Conservation (phyloP, 2,329 filamentous ascomycete genomes). For the Neocucurbitaria cava region DNA sequence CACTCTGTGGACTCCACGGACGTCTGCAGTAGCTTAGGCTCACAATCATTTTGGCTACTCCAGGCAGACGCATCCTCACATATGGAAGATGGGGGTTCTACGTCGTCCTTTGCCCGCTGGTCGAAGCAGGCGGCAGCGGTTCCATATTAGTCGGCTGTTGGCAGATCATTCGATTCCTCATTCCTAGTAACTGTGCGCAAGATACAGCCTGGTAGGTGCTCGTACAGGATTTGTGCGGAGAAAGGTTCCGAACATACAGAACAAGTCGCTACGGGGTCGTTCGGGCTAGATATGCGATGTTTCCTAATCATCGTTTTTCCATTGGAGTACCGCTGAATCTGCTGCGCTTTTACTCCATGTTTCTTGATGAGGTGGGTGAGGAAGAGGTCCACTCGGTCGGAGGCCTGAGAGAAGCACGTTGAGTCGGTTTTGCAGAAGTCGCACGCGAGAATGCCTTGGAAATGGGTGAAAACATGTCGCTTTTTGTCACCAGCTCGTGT, state of each 20-base stretch:
- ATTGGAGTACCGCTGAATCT: conserved; percentile 55
- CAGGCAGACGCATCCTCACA: neutral
- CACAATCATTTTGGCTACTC: neutral
- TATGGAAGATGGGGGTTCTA: neutral
- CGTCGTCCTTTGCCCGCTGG: neutral
- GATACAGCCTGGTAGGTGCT: conserved; percentile 78
- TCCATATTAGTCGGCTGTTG: neutral
- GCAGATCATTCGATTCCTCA: neutral
- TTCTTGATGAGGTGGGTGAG: conserved; percentile 85
- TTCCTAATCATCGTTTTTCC: conserved; percentile 59
- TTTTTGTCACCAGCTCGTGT: conserved; percentile 92
- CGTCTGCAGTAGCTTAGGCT: neutral
- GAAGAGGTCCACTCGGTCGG: conserved; percentile 89
- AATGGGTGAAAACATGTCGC: conserved; percentile 85
- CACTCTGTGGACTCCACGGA: neutral
- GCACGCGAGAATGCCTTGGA: conserved; percentile 94
- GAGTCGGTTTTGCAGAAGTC: conserved; percentile 86
- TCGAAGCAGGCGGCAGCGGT: neutral
- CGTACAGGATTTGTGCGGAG: conserved; percentile 91
- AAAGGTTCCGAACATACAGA: conserved; percentile 88
- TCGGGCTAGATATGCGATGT: conserved; percentile 23
- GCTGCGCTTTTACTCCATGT: conserved; percentile 81
- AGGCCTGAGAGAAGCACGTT: conserved; percentile 83
- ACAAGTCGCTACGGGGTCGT: conserved; percentile 73
- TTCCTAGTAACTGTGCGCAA: conserved; percentile 56